Percentiles rank a stretch among this genome's conserved stretches.
Conservation (phyloP, 2,329 filamentous ascomycete genomes). For the Botrytis medusae region DNA sequence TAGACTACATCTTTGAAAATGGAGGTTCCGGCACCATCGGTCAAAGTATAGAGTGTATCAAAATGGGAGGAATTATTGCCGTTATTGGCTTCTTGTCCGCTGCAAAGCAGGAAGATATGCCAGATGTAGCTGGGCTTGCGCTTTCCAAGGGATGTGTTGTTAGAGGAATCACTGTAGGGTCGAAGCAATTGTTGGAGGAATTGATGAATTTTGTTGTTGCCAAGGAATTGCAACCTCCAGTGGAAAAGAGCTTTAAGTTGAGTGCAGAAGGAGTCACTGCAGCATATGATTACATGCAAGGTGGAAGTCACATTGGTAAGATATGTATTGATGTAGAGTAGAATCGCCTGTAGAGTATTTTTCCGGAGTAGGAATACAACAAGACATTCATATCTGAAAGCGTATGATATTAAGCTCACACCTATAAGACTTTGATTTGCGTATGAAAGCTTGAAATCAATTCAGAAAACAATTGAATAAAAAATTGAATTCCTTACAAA, state of each 20-base stretch:
- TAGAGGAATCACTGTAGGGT: conserved; percentile 42
- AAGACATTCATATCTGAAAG: background rate
- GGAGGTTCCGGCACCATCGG: conserved; percentile 59
- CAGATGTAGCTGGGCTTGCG: conserved; percentile 38
- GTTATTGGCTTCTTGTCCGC: conserved; percentile 25
- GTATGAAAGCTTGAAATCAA: too few species aligned
- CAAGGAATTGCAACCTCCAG: conserved; percentile 33
- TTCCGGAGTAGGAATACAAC: background rate
- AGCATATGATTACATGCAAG: conserved; percentile 34
- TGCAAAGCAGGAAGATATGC: conserved; percentile 37
- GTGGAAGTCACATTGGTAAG: conserved; percentile 42
- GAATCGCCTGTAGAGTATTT: background rate
- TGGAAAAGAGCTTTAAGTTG: conserved; percentile 42
- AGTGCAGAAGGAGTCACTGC: conserved; percentile 36
- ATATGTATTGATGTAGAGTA: conserved; percentile 36
- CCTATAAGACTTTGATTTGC: too few species aligned
- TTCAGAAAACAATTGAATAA: too few species aligned
- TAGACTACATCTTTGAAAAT: conserved; percentile 65
- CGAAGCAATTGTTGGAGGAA: conserved; percentile 42
- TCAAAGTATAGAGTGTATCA: conserved; percentile 26
- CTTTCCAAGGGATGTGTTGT: conserved; percentile 40
- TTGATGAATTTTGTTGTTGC: conserved; percentile 38
- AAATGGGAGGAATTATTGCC: background rate
- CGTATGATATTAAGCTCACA: too few species aligned
- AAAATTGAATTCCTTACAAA: too few species aligned